A percentile compares a stretch with the other conserved stretches of the same genome.
These are phyloP conservation scores for Rhinocladiella mackenziei DNA, from an alignment of 2,329 filamentous ascomycete species.

Conservation along the genomic window DNA sequence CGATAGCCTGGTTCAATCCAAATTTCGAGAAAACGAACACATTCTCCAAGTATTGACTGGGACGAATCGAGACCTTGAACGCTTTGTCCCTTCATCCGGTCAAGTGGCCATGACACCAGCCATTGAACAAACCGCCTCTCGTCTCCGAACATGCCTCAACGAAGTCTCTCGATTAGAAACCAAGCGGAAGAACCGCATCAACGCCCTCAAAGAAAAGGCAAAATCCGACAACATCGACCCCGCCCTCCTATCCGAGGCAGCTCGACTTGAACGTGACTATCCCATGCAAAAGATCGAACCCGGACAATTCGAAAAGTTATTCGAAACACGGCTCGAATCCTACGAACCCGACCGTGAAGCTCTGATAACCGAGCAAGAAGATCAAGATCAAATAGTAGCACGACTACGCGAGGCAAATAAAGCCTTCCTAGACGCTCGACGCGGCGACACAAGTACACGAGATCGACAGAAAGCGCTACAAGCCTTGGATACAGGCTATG, in stretches of 20 bases:
- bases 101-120: constrained; percentile 73
- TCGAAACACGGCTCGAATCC: constrained; percentile 72
- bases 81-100: constrained; percentile 82
- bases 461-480: constrained; percentile 86
- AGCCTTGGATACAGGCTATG: constrained; percentile 81
- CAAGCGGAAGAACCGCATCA: constrained; percentile 71
- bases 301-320: constrained; percentile 87
- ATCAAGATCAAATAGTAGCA: constrained; percentile 68
- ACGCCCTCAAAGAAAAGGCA: constrained; percentile 71
- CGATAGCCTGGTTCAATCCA: constrained; percentile 69
- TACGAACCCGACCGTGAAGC: constrained; percentile 76
- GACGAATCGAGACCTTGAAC: constrained; percentile 74
- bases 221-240: constrained; percentile 81
- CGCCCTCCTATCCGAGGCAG: constrained; percentile 77
- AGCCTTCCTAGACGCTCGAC: constrained; percentile 69
- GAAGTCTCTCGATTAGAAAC: constrained; percentile 81
- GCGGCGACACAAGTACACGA: constrained; percentile 58
- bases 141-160: constrained; percentile 74
- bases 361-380: constrained; percentile 65
- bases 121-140: constrained; percentile 73
- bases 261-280: constrained; percentile 78
- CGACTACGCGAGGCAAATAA: constrained; percentile 72
- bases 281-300: constrained; percentile 80
- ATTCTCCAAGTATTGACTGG: constrained; percentile 73
- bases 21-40: constrained; percentile 70